Percentiles rank a stretch among this genome's conserved stretches.
phyloP scores from a whole-genome alignment of 179 eudicot species.

The Beta lomatogona region DNA sequence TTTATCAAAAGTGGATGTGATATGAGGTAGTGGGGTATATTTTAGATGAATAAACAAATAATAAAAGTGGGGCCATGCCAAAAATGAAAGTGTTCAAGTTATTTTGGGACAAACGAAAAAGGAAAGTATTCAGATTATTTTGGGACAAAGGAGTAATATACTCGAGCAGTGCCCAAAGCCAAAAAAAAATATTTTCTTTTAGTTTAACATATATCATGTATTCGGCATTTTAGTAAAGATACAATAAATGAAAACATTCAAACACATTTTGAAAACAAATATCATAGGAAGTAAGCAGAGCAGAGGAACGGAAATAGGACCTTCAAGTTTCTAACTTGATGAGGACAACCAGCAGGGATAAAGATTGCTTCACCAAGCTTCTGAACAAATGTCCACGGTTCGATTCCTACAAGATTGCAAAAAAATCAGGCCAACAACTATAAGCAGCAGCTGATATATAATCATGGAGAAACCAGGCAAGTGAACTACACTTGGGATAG shows the following conservation, averaged over 20 bases:
- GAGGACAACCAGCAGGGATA: conserved; percentile 94
- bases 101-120: too few relatives aligned
- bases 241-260: too few relatives aligned
- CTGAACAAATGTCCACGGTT: conserved; percentile 94
- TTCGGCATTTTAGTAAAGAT: background rate
- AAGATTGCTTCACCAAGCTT: conserved; percentile 88
- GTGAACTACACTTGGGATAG: background rate
- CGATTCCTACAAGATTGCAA: conserved; percentile 51
- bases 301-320: conserved; percentile 21
- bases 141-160: background rate
- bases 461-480: background rate
- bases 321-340: conserved; percentile 86
- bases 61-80: too few relatives aligned
- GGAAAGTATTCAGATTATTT: too few relatives aligned
- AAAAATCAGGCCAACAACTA: background rate
- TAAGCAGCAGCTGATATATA: background rate
- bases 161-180: too few relatives aligned
- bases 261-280: background rate
- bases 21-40: too few relatives aligned
- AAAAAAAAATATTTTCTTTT: too few relatives aligned
- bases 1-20: too few relatives aligned
- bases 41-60: too few relatives aligned
- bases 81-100: too few relatives aligned
- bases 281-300: background rate
- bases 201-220: too few relatives aligned